phyloP scores from a whole-genome alignment of 1,139 yeast species.

The Geotrichum australiense region DNA sequence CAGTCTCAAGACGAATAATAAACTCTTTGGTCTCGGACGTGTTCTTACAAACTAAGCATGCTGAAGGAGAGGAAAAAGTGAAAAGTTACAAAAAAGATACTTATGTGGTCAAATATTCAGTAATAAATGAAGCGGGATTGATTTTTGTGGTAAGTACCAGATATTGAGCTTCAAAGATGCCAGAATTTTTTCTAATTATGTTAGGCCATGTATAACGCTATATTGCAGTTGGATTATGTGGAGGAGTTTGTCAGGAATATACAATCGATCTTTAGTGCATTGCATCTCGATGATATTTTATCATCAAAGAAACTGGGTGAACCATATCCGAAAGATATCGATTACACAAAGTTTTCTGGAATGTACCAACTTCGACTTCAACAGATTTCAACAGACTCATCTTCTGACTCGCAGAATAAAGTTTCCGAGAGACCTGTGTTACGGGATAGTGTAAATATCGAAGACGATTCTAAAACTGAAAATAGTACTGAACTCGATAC shows the following conservation, averaged over 20 bases:
- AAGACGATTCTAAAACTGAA: conserved; percentile 6
- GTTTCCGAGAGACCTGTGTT: not conserved
- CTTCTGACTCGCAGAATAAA: too few species aligned
- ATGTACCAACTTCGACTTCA: conserved; percentile 32
- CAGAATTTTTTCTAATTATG: not conserved
- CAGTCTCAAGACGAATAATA: conserved; percentile 39
- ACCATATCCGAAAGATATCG: conserved; percentile 21
- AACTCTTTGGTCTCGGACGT: conserved; percentile 47
- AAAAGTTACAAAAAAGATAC: conserved; percentile 26
- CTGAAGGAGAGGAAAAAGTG: conserved; percentile 16
- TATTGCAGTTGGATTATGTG: conserved; percentile 32
- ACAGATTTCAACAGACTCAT: conserved; percentile 24
- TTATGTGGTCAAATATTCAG: conserved; percentile 36
- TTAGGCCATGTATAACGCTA: conserved; percentile 31
- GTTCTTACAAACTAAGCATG: conserved; percentile 36
- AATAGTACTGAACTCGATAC: conserved; percentile 8
- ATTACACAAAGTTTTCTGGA: conserved; percentile 29
- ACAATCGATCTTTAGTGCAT: conserved; percentile 31
- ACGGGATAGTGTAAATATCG: conserved; percentile 7
- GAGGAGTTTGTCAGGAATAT: conserved; percentile 34
- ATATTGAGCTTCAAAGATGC: conserved; percentile 7
- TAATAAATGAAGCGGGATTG: conserved; percentile 32
- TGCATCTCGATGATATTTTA: conserved; percentile 27
- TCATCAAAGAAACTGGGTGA: conserved; percentile 17
- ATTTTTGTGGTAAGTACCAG: conserved; percentile 27